phyloP scores from a whole-genome alignment of 345 rosid species.

The Cardamine occulta region DNA sequence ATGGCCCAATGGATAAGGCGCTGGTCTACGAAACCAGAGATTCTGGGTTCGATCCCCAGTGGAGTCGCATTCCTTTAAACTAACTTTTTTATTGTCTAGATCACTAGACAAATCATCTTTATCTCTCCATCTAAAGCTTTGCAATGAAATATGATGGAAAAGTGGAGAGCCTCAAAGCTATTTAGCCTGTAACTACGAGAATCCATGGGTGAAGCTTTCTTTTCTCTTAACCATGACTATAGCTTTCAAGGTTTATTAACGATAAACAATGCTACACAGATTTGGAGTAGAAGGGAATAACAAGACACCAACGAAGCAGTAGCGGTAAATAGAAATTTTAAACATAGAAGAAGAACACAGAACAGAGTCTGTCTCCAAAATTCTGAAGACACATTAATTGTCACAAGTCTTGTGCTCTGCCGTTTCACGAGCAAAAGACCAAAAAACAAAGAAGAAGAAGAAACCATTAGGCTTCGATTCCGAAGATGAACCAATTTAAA shows the following conservation, averaged over 20 bases:
- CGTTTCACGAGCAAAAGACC: slow-evolving; percentile 22
- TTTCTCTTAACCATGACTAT: no score
- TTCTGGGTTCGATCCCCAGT: slow-evolving; percentile 90
- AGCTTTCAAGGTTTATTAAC: no score
- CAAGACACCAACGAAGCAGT: neutral
- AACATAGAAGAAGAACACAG: slow-evolving; percentile 28
- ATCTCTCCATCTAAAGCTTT: no score
- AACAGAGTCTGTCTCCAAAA: slow-evolving; percentile 39
- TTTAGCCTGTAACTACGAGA: neutral
- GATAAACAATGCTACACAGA: neutral
- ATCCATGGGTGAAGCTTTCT: neutral
- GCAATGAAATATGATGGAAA: no score
- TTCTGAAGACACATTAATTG: slow-evolving; percentile 29
- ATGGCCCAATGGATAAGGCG: slow-evolving; percentile 95
- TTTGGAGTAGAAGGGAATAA: neutral
- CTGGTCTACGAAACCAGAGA: slow-evolving; percentile 95
- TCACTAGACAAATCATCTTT: no score
- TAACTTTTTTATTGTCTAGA: no score
- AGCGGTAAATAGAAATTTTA: neutral
- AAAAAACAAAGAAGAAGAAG: slow-evolving; percentile 4
- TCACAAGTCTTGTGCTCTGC: slow-evolving; percentile 27
- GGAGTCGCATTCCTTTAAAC: slow-evolving; percentile 35
- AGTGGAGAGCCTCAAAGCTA: neutral
- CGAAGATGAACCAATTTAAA: slow-evolving; percentile 26
- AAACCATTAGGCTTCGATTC: slow-evolving; percentile 38